Base-by-base conservation (phyloP, 2,329 filamentous ascomycete genomes). In the Pseudonectria buxi region DNA sequence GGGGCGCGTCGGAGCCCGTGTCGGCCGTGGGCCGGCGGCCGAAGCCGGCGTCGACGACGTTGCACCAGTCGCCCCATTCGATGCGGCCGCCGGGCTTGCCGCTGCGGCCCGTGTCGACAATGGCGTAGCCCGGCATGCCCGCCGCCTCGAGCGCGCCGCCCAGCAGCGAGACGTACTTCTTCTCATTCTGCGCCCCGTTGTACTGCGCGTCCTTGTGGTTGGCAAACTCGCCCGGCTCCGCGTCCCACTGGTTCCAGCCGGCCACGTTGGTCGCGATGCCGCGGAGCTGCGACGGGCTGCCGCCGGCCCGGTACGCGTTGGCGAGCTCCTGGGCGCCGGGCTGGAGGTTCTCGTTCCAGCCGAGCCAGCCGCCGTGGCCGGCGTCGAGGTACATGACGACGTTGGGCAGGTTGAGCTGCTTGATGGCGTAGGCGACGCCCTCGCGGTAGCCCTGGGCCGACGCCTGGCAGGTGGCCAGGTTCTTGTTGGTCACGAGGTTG, bases 61-160 rank as follows among this genome's bases (percentile, higher is more conserved):
- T 83, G 65, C 79, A 83, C 79, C 80, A 83, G 54, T 83, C 68
- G 28, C 78, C 78, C 76, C 77, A 81, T 35, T 66, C 57, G 37
- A 63, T 30, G 56, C 81, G 77, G 35, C 75, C 75, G 14, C 76
- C 79, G 35, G 73, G 78, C 50, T 71, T 72, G 26, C 64, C 64
- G n/a, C 56, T 63, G 31, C 80, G 77, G 40, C 70, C 64, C 29
- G 68, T 65, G 45, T 71, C 70, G 9, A 65, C 59, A 47, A 74
- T 67, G 56, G 72, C 72, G 47, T 67, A 59, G 26, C 59, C 51
- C 3, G 51, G 14, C 59, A 63, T 72, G 40, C 69, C 68, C 18
- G 54, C 45, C 1, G 64, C 53, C 2, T 67, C 63, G 24, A 86
- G 73, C 15, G 80, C 72, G 6, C 75, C 70, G 7, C 77, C 77